phyloP scores from a whole-genome alignment of 192 early-diverging fungal species.

The Backusella mclennaniae region DNA sequence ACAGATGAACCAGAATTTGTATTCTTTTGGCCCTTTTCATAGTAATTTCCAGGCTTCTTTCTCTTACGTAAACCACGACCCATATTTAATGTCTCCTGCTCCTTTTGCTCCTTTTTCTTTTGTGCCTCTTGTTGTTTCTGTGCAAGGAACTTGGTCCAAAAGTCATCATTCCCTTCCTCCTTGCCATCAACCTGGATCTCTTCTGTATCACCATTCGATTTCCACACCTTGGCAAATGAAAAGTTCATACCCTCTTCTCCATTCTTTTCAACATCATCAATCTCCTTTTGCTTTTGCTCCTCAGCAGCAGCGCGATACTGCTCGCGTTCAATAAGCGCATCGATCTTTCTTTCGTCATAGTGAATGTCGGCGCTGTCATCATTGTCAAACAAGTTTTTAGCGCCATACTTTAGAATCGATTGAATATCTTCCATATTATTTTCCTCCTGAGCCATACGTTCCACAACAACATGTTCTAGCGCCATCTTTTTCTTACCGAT shows the following conservation, averaged over 20 bases:
- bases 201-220: slow-evolving; percentile 23
- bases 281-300: not conserved
- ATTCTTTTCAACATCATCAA: not conserved
- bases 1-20: not conserved
- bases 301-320: not conserved
- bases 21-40: not conserved
- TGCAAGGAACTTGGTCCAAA: slow-evolving; percentile 36
- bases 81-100: not conserved
- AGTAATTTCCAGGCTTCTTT: not conserved
- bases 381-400: slow-evolving; percentile 63
- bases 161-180: slow-evolving; percentile 8
- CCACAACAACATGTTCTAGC: slow-evolving; percentile 73
- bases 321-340: slow-evolving; percentile 56
- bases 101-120: not conserved
- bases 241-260: not conserved
- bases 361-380: slow-evolving; percentile 43
- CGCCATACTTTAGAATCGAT: slow-evolving; percentile 67
- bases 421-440: slow-evolving; percentile 55
- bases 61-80: slow-evolving; percentile 33
- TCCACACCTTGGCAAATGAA: slow-evolving; percentile 22
- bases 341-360: slow-evolving; percentile 59
- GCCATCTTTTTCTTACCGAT: slow-evolving; percentile 75
- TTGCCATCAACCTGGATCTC: slow-evolving; percentile 26
- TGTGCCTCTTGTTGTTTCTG: slow-evolving; percentile 6
- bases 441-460: slow-evolving; percentile 58